Evolutionary conservation across 495 filamentous ascomycete species (phyloP), one percentile per base, ranked within the genome.

Genomic region (Lophiotrema nucula): DNA sequence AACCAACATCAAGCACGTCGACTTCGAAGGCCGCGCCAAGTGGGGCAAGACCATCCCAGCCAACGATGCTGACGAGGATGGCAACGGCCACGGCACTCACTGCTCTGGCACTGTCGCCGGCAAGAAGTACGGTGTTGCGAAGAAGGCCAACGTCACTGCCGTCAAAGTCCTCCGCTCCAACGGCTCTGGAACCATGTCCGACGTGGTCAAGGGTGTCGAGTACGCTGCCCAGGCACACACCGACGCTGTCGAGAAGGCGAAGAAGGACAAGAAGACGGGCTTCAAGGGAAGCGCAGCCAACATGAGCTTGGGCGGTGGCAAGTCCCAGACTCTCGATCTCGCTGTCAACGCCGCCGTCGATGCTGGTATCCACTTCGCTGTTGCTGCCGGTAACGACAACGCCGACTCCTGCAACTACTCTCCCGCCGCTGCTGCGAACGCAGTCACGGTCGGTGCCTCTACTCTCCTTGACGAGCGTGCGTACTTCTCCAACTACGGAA

Each of bases 401-500:
- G 87, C 90, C 55, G 91, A 99, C 76, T 95, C 95, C 48, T 99
- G 95, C 87, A 92, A 90, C 78, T 99, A 97, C 82, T 99, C 95
- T n/a, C 95, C 95, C 25, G 95, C 95, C 62, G 87, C 92, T 47
- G 89, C 95, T 60, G 83, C 85, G 65, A 90, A 92, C 71, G 92
- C 95, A 52, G 86, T 99, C 67, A 99, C 95, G 45, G 95, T 99
- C 56, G 95, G 92, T 71, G 95, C 95, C 59, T 95, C 90, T 18
- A 95, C 88, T 56, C 81, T 99, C 27, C 81, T 81, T 64, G 95
- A 99, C 73, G 89, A 91, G 81, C 92, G 95, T 74, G 95, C 95
- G 61, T 99, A 97, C 83, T 99, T 99, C 86, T 97, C 95, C 83
- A 99, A 99, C 86, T 97, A 85, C 76, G 95, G 95, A 72, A 92